Evolutionary conservation across 176 grass and related monocot species (phyloP), one percentile per base, ranked within the genome.

Genomic region (Themeda triandra): DNA sequence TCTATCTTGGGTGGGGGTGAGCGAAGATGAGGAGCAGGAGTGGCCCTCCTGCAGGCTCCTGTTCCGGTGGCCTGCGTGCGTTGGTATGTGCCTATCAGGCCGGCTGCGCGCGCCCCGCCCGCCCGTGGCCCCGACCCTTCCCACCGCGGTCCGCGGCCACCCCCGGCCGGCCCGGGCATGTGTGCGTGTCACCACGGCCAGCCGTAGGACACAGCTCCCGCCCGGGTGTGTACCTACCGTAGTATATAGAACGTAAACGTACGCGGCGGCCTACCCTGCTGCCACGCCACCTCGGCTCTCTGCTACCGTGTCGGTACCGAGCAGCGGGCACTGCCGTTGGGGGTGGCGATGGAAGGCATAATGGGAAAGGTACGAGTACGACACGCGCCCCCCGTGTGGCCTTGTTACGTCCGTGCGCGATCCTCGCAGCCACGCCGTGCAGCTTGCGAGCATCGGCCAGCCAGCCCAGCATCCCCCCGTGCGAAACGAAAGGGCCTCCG

Each of bases 1-100:
- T 81, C 45, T 81, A 23, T 71, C 31, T 8, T 8, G 1, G 35
- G 48, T 59, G 44, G 45, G 46, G n/a, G 44, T 42, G 45, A 6
- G 25, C 12, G 6, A 15, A 70, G 79, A 35, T 58, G 79, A 58
- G n/a, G 83, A 85, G 17, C 64, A 70, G 64, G 18, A 56, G 24
- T 64, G 63, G 28, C 13, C 27, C 13, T 30, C 27, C 12, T 2
- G 54, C 59, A 3, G 11, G 45, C 66, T 86, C 37, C 75, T 71
- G 66, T 71, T 71, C 66, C 70, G 35, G 71, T 35, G 63, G 79
- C 23, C 44, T 27, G 29, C 33, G 79, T 76, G 63, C 62, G 78
- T 44, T 87, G 27, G 37, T 70, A 39, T 8, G 86, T 83, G 80
- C 65, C 73, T 71, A 66, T 83, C 80, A 77, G 8, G 18, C 63